Evolutionary conservation across 1,139 yeast species (phyloP), one percentile per base, ranked within the genome.

Genomic region (Nakaseomyces sp.): DNA sequence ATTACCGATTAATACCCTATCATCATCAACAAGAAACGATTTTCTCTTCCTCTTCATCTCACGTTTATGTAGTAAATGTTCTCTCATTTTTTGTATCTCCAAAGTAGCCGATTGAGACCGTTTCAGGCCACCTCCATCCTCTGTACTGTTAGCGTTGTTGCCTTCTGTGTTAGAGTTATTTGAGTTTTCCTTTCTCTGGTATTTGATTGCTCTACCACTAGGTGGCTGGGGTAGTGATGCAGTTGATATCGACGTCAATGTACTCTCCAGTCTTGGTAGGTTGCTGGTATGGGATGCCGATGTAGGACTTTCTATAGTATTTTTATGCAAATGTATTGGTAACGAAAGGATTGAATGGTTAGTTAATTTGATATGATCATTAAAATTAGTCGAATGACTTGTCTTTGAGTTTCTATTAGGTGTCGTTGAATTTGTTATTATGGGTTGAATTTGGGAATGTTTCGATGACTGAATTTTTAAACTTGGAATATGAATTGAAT

Each of bases 1-100:
- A 50, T 85, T 83, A 1, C 95, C 95, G 8, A 84, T 81, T 35
- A 81, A 62, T 3, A 81, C 88, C 42, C 62, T 51, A 43, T 72
- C 70, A 53, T 78, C 86, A 51, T 79, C 86, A 42, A 77, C 80
- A 43, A 71, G 56, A 43, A 50, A 47, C 5, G 56, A 47, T 42
- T 51, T 49, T 42, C 60, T 57, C 49, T 59, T 64, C 45, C 59
- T 53, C 40, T 55, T 64, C 56, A 60, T 57, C 42, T 63, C 68
- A 39, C 61, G 54, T 41, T 57, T 60, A 13, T 53, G 55, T 30
- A 57, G 38, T 24, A 61, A 43, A 7, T 56, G 47, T 33, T 54
- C 53, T 43, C 59, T 56, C 64, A 60, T 59, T 42, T 58, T 60
- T 43, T 54, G 56, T n/a, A 58, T 53, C 43, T 61, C 65, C 22